These are phyloP conservation scores for Thraustochytrium sp. DNA, from an alignment of 352 stramenopile species.

Conservation along the genomic window DNA sequence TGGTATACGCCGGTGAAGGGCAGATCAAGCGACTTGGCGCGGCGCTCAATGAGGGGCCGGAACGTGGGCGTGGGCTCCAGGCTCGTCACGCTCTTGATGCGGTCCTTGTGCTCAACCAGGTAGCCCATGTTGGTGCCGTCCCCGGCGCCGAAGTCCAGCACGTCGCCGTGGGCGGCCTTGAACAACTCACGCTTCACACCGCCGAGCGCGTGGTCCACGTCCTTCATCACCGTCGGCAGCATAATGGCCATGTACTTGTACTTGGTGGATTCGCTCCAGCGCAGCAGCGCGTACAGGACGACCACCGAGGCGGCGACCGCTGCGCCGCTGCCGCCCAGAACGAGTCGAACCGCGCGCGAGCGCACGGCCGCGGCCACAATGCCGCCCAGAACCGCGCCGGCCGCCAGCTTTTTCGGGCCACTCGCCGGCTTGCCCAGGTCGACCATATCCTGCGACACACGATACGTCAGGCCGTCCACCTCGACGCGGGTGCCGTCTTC, in stretches of 20 bases:
- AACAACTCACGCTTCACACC: not conserved
- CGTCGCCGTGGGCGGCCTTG: slow-evolving; percentile 2
- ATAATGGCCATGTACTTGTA: not conserved
- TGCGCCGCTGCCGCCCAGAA: no score
- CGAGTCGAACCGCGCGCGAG: no score
- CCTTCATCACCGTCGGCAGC: not conserved
- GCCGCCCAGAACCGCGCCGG: no score
- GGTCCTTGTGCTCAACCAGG: not conserved
- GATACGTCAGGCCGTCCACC: no score
- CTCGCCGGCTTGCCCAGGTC: no score
- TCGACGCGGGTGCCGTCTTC: no score
- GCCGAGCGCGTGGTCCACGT: slow-evolving; percentile 9
- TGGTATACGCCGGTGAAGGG: not conserved
- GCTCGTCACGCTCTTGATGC: not conserved
- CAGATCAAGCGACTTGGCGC: not conserved
- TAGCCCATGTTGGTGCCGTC: slow-evolving; percentile 12
- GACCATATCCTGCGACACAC: no score
- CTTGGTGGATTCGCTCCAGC: not conserved
- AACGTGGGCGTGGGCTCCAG: not conserved
- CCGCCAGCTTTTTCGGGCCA: no score
- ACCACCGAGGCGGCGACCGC: no score
- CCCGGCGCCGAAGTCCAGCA: slow-evolving; percentile 25
- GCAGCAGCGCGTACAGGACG: not conserved
- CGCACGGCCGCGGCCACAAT: no score
- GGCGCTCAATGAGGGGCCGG: not conserved